phyloP scores from a whole-genome alignment of 371 early-diverging fungal genomes.

The Mycotypha africana region DNA sequence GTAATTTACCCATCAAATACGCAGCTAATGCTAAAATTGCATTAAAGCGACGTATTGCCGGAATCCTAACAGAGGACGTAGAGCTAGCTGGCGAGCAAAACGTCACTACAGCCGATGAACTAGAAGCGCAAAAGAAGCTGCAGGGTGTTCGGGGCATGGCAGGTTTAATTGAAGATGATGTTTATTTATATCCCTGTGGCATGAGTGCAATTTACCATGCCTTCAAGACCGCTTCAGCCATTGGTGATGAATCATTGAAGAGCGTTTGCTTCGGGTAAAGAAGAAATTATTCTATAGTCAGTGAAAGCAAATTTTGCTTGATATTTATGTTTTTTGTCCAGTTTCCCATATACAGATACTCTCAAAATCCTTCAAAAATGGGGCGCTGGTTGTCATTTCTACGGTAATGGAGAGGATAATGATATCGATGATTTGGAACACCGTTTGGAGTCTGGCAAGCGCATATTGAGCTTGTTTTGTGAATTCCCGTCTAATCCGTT shows the following conservation, averaged over 20 bases:
- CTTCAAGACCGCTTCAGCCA: slow-evolving; percentile 55
- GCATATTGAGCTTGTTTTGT: slow-evolving; percentile 76
- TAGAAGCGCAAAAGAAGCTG: slow-evolving; percentile 20
- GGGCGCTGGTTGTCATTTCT: slow-evolving; percentile 83
- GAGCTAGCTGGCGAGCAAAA: slow-evolving; percentile 14
- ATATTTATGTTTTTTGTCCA: slow-evolving; percentile 10
- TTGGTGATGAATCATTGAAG: slow-evolving; percentile 51
- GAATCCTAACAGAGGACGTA: slow-evolving; percentile 49
- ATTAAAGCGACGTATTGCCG: slow-evolving; percentile 79
- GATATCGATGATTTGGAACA: slow-evolving; percentile 70
- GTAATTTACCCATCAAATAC: slow-evolving; percentile 71
- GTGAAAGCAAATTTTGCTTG: not conserved
- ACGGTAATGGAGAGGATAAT: slow-evolving; percentile 71
- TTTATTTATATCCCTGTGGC: slow-evolving; percentile 84
- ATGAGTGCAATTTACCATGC: slow-evolving; percentile 93
- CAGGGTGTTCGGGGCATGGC: slow-evolving; percentile 44
- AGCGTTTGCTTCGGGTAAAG: slow-evolving; percentile 87
- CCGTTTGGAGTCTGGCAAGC: slow-evolving; percentile 50
- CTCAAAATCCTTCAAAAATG: slow-evolving; percentile 93
- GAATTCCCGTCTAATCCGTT: slow-evolving; percentile 95
- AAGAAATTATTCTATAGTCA: not conserved
- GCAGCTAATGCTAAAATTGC: slow-evolving; percentile 71
- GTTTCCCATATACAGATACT: slow-evolving; percentile 93
- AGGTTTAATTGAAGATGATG: slow-evolving; percentile 68
- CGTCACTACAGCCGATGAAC: slow-evolving; percentile 19